Percentiles rank a stretch among this genome's conserved stretches.
phyloP scores from a whole-genome alignment of 495 filamentous ascomycete genomes.

The Rhypophila decipiens region DNA sequence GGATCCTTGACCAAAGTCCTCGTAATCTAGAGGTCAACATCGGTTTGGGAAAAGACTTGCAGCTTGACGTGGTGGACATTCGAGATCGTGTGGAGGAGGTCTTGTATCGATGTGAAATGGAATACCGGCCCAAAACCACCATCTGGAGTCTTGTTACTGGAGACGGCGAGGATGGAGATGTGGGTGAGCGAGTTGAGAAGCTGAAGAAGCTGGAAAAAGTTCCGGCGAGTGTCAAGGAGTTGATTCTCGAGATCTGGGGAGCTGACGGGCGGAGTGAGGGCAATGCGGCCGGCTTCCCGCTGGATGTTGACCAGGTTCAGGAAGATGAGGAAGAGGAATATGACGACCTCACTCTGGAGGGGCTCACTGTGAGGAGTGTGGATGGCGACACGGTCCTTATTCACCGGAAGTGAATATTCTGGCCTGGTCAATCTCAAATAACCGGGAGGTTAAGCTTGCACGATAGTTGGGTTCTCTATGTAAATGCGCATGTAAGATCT shows the following conservation, averaged over 20 bases:
- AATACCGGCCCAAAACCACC: constrained; percentile 33
- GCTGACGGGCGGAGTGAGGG: constrained; percentile 28
- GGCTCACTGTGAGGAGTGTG: neutral
- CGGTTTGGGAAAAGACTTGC: constrained; percentile 26
- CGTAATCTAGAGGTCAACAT: constrained; percentile 16
- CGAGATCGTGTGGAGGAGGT: constrained; percentile 19
- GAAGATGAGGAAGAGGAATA: neutral
- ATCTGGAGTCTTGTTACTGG: constrained; percentile 29
- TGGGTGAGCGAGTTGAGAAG: constrained; percentile 23
- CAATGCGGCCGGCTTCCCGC: constrained; percentile 10
- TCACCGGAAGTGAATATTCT: too few species aligned
- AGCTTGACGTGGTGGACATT: constrained; percentile 28
- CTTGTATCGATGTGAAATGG: constrained; percentile 37
- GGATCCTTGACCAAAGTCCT: too few species aligned
- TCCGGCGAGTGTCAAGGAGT: constrained; percentile 26
- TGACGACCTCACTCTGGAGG: neutral
- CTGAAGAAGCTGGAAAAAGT: constrained; percentile 29
- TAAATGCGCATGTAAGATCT: too few species aligned
- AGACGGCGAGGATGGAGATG: constrained; percentile 9
- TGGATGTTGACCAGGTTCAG: neutral
- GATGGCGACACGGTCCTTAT: neutral
- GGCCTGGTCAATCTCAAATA: too few species aligned
- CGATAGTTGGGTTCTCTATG: too few species aligned
- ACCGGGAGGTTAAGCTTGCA: too few species aligned
- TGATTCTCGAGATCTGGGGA: constrained; percentile 38